phyloP scores from a whole-genome alignment of 108 stramenopile species.

The Bacterosira constricta region DNA sequence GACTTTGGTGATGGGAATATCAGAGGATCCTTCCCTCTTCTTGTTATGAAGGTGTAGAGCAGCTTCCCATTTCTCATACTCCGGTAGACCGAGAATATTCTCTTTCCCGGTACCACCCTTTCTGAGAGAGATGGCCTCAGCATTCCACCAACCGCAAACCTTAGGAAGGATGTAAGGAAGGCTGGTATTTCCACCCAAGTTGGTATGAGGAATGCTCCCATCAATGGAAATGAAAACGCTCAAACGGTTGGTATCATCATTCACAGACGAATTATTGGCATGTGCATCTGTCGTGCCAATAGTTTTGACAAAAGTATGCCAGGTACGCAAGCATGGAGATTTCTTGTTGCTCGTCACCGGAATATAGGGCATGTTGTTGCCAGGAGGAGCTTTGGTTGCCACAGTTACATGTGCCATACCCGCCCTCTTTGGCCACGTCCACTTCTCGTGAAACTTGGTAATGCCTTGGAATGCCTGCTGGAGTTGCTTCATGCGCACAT shows the following conservation, averaged over 20 bases:
- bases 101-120: slow-evolving; percentile 13
- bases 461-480: not conserved
- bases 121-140: not conserved
- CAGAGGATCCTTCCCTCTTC: not conserved
- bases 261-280: not conserved
- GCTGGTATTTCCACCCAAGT: not conserved
- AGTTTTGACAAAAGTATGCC: slow-evolving; percentile 13
- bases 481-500: slow-evolving; percentile 1
- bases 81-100: slow-evolving; percentile 9
- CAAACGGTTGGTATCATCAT: slow-evolving; percentile 6
- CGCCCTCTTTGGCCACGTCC: slow-evolving; percentile 18
- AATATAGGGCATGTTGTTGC: slow-evolving; percentile 24
- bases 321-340: slow-evolving; percentile 9
- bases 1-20: not conserved
- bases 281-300: not conserved
- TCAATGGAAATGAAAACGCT: slow-evolving; percentile 1
- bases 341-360: not conserved
- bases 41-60: not conserved
- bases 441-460: slow-evolving; percentile 9
- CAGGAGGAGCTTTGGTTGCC: slow-evolving; percentile 15
- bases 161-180: slow-evolving; percentile 10
- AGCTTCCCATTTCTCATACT: slow-evolving; percentile 12
- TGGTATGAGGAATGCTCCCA: not conserved
- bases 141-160: no score
- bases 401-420: slow-evolving; percentile 2